Evolutionary conservation across 208 protist genomes (phyloP), one percentile per base, ranked within the genome.

Genomic region (Trypanosoma avium): DNA sequence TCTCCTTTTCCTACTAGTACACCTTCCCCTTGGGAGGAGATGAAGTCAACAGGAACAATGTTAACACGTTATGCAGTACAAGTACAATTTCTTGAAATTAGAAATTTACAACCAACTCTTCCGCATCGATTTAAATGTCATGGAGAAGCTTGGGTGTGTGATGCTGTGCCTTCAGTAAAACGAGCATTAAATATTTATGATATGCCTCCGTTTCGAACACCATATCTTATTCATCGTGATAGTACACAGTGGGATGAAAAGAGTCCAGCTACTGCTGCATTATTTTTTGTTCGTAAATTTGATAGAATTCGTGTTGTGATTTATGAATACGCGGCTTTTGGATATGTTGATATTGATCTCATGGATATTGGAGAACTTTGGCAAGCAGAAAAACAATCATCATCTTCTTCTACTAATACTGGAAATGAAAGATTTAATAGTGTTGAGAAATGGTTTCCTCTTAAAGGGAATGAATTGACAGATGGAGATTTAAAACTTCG

Each of bases 261-360:
- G 57, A 76, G 49, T 61, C 38, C 71, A 3, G 67, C 54, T 27
- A 57, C 61, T 12, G 61, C 61, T 9, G 73, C 62, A 30, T 30
- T 77, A 17, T 90, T 93, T 38, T 50, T 93, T 36, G 83, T 93
- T 8, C 83, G 78, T 60, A 67, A 75, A 59, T 89, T 87, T 72
- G 87, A 93, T 52, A 69, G 79, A 13, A 70, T 93, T 21, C 83
- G 84, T 40, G 70, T 90, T 5, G 68, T 85, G 35, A 68, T 93
- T 32, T 90, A 87, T 56, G 81, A 88, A 62, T 74, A 68, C 45
- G 84, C 84, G 46, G 75, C 84, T 13, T 66, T 87, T 33, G 87
- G 87, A 6, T 61, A 67, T 5, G 81, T 79, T 5, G 87, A 93
- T 48, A 26, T 93, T 17, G 81, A 88, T 29, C 59, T 93, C 7